Base-by-base conservation (phyloP, 2,329 filamentous ascomycete genomes). In the Fusarium vanettenii region DNA sequence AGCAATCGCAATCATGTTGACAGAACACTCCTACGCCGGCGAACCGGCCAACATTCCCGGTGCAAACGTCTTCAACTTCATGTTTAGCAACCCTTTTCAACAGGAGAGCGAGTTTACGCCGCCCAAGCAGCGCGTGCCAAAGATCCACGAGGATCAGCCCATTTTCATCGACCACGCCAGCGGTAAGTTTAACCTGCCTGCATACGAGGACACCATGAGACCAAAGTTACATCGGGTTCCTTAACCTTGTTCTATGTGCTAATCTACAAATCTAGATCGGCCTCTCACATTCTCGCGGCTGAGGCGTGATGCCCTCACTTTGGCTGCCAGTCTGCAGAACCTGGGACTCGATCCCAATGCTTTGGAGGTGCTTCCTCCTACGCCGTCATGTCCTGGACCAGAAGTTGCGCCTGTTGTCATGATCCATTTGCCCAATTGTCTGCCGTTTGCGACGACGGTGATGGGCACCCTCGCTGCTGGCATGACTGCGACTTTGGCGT, bases 381-480 rank as follows among this genome's bases (percentile, higher is more conserved):
- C 84, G 3, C 75, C 84, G 10, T 81, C 83, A 14, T 86, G 84
- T 57, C 66, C 79, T 5, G 70, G 78, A 0, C 83, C 84, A 5
- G 81, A 85, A 67, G 76, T 86, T 60, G 82, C 84, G 0, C 84
- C 84, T 3, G 78, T 86, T 16, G 84, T 86, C 27, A 79, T 86
- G 31, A 78, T 86, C 69, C 84, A 86, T 67, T 78, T 86, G 11
- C 84, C 84, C 43, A 86, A 86, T 73, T 84, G 80, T 61, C 77
- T 85, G 2, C 78, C 81, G n/a, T 85, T 85, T 37, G 79, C 80
- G 0, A 79, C 84, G 1, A 62, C 82, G 9, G 33, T 84, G 3
- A 76, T 85, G 55, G 84, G 84, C 52, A 73, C 79, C n/a, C 76
- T 85, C 29, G 84, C 84, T 9, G 79, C 84, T 5, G 84, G 84